phyloP scores from a whole-genome alignment of 2,329 filamentous ascomycete genomes.

The Botrytis porri region DNA sequence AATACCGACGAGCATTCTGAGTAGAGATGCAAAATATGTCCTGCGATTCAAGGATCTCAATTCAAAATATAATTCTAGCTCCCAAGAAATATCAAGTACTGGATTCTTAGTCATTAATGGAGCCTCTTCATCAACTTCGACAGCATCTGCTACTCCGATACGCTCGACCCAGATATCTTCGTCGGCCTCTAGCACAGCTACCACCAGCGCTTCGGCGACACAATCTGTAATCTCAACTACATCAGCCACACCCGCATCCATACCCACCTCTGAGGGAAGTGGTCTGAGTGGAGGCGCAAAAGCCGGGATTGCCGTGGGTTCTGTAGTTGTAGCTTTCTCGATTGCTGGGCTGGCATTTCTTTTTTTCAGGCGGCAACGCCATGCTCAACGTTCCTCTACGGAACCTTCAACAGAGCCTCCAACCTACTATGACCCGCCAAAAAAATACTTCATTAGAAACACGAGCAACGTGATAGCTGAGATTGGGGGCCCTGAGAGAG shows the following conservation, averaged over 20 bases:
- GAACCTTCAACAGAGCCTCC: neutral
- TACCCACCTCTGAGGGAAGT: neutral
- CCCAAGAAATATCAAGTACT: neutral
- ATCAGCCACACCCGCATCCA: neutral
- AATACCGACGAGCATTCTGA: neutral
- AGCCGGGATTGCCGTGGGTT: conserved; percentile 5
- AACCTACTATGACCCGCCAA: neutral
- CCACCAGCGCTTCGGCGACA: neutral
- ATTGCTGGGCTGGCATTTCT: neutral
- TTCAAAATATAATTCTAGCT: neutral
- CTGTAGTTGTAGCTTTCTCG: neutral
- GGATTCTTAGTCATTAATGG: conserved; percentile 1
- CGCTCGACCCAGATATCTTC: neutral
- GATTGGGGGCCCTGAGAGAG: neutral
- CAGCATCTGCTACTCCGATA: neutral
- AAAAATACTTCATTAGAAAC: neutral
- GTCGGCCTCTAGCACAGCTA: neutral
- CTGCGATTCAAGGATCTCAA: neutral
- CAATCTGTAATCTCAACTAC: neutral
- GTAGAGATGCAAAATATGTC: conserved; percentile 5
- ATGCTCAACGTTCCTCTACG: neutral
- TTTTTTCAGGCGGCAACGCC: neutral
- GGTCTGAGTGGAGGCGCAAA: neutral
- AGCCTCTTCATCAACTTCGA: neutral
- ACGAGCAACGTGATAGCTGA: neutral